These are phyloP conservation scores for Penicillium capsulatum DNA, from an alignment of 2,329 filamentous ascomycete genomes.

Conservation along the genomic window DNA sequence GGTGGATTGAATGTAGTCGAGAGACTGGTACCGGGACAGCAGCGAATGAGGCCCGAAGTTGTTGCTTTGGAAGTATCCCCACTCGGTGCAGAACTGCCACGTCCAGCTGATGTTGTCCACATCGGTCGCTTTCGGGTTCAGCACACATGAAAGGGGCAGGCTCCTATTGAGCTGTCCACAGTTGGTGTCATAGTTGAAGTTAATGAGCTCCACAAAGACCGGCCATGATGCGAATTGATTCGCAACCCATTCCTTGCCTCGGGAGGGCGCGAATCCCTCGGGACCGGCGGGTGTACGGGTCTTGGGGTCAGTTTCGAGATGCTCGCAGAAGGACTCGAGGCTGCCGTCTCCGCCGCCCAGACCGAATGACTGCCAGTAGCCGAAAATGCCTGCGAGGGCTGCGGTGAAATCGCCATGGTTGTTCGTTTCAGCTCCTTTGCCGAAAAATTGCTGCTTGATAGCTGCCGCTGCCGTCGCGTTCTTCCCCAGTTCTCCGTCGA, in stretches of 20 bases:
- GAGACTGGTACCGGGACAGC: conserved; percentile 46
- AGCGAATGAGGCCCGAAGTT: conserved; percentile 49
- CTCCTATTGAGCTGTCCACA: conserved; percentile 33
- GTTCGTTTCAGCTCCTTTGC: conserved; percentile 44
- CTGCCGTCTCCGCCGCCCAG: conserved; percentile 34
- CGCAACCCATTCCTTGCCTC: conserved; percentile 41
- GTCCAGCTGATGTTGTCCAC: conserved; percentile 44
- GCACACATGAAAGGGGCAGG: conserved; percentile 33
- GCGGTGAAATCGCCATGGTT: conserved; percentile 47
- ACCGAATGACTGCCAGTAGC: conserved; percentile 45
- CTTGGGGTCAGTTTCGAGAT: conserved; percentile 43
- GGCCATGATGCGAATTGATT: conserved; percentile 44
- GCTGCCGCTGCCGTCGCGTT: conserved; percentile 29
- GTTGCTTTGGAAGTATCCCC: conserved; percentile 49
- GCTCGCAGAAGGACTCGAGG: conserved; percentile 45
- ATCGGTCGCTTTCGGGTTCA: conserved; percentile 34
- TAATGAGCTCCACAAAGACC: conserved; percentile 35
- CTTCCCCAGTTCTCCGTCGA: conserved; percentile 45
- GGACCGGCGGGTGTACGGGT: conserved; percentile 36
- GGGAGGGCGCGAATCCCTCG: conserved; percentile 40
- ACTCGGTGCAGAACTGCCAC: conserved; percentile 54
- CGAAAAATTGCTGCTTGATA: conserved; percentile 50
- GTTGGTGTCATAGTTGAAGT: conserved; percentile 39
- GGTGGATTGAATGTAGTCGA: conserved; percentile 42
- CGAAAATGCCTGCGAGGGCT: conserved; percentile 39